Conservation (phyloP, 1,284 basidiomycete genomes). For the Pterulicium gracile region DNA sequence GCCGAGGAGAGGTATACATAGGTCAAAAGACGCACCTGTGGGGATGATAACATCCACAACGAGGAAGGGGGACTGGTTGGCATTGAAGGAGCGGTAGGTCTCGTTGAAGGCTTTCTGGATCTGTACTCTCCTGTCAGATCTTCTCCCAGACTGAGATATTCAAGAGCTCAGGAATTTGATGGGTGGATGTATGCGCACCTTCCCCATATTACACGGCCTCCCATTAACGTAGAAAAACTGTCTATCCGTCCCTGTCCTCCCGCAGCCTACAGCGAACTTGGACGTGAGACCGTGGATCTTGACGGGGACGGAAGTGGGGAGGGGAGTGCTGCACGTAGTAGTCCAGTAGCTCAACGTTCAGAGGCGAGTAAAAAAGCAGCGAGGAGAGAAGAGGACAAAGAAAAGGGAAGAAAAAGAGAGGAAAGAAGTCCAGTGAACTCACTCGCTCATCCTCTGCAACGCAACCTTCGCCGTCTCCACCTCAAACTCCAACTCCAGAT, state of each 20-base stretch:
- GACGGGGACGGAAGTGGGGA: constrained; percentile 31
- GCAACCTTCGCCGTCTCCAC: constrained; percentile 50
- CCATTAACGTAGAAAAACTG: constrained; percentile 96
- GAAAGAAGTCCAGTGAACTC: constrained; percentile 14
- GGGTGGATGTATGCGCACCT: constrained; percentile 31
- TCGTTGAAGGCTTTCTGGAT: constrained; percentile 85
- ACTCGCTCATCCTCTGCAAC: constrained; percentile 5
- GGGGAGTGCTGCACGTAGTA: constrained; percentile 9
- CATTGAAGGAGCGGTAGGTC: constrained; percentile 79
- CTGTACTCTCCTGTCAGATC: too few species aligned
- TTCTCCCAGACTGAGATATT: too few species aligned
- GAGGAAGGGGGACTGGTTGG: constrained; percentile 73
- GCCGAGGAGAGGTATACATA: constrained; percentile 8
- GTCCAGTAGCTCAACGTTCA: constrained; percentile 11
- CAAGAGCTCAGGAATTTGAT: neutral
- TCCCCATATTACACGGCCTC: constrained; percentile 73
- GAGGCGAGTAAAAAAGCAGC: too few species aligned
- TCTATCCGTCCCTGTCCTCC: constrained; percentile 71
- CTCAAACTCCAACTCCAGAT: constrained; percentile 61
- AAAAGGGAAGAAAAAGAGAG: constrained; percentile 2
- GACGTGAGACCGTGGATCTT: constrained; percentile 69
- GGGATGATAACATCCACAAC: constrained; percentile 80
- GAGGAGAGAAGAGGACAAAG: constrained; percentile 6
- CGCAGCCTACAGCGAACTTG: constrained; percentile 62
- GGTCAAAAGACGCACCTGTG: constrained; percentile 48